Base-by-base conservation (phyloP, 495 filamentous ascomycete genomes). In the Paragyromitra xinjiangensis region DNA sequence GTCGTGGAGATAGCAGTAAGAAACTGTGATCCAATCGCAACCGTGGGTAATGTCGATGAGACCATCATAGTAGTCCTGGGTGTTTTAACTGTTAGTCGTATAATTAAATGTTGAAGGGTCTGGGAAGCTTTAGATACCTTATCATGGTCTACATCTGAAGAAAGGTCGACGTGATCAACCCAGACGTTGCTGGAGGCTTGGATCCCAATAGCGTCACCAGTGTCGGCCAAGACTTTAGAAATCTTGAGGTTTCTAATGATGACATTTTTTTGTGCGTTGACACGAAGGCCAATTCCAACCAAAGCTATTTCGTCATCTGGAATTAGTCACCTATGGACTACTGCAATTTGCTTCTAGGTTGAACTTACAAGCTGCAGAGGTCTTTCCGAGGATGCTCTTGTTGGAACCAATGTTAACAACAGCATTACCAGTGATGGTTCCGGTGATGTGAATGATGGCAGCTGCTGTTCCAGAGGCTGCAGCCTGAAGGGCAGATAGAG, bases 81-180 rank as follows among this genome's bases (percentile, higher is more conserved):
- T 48, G 71, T 80, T 45, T 77, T 64, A 34, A 42, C 22, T 22
- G 5, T 64, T 55, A 71, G 29, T 22, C 24, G 37, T 42, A 65
- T 42, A 22, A n/a, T 8, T 6, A 34, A 29, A 39, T 34, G 1
- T 4, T 42, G 19, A 42, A 44, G n/a, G 42, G 3, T 51, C 48
- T 5, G 7, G 14, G 4, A 9, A 34, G 6, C 19, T 22, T 19
- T 16, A 24, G 0, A 42, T n/a, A 71, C 75, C 74, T 90, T 91
- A 84, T 85, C 86, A 73, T 85, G 84, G 78, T 84, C 84, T 44
- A 83, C 82, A 78, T 89, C 85, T 48, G 87, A 89, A 48, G 86
- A 88, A 9, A 92, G 85, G 75, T 92, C 90, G 83, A 85, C 86
- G 84, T 92, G 91, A 82, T 92, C 91, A 50, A 92, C 84, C 90